Evolutionary conservation across 768 basidiomycete species (phyloP).

Genomic region (Russula dissimulans): DNA sequence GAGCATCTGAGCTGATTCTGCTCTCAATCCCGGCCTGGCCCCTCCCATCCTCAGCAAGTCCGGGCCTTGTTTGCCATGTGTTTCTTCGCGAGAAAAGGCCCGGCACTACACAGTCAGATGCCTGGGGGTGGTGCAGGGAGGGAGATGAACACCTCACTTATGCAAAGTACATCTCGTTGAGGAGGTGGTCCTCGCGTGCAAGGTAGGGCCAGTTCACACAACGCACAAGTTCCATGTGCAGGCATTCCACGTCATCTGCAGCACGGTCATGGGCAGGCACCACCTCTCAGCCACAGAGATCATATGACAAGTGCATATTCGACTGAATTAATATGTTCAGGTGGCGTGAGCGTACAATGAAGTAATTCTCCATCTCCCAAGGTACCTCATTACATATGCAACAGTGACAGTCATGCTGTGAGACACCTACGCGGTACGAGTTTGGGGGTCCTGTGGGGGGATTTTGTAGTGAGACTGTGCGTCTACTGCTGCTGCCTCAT

Average conservation of each 20-base stretch:
- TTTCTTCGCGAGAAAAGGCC: too few species aligned
- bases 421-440: slow-evolving; percentile 96
- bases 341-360: slow-evolving; percentile 82
- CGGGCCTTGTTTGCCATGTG: too few species aligned
- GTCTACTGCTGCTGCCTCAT: too few species aligned
- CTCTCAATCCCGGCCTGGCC: too few species aligned
- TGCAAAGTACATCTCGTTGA: slow-evolving; percentile 79
- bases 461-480: too few species aligned
- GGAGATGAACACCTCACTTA: background rate
- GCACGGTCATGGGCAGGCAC: slow-evolving; percentile 72
- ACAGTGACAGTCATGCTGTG: slow-evolving; percentile 94
- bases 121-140: too few species aligned
- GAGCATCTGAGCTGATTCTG: too few species aligned
- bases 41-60: too few species aligned
- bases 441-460: too few species aligned
- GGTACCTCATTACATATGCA: slow-evolving; percentile 95
- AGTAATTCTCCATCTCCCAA: slow-evolving; percentile 78
- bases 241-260: slow-evolving; percentile 37
- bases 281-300: slow-evolving; percentile 91
- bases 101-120: too few species aligned
- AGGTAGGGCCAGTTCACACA: slow-evolving; percentile 79
- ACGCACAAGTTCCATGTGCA: slow-evolving; percentile 53
- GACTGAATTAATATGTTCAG: slow-evolving; percentile 91
- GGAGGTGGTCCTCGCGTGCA: slow-evolving; percentile 71
- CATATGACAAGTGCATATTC: slow-evolving; percentile 91